Percentiles rank a stretch among this genome's conserved stretches.
These are phyloP conservation scores for Lipomyces anomalus DNA, from an alignment of 805 yeast genomes.

Conservation along the genomic window DNA sequence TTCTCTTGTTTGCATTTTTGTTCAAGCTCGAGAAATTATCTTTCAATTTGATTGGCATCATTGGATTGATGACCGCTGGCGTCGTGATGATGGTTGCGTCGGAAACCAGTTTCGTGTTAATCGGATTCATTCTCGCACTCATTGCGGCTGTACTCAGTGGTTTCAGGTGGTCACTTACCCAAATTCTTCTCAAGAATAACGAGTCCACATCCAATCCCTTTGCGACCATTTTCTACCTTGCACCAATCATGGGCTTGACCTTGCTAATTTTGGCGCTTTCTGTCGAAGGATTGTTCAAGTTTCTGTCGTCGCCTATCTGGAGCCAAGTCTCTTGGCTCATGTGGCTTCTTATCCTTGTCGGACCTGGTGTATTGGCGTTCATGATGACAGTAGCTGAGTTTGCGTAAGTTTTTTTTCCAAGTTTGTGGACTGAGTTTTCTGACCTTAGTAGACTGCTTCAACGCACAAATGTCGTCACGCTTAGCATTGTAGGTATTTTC, in stretches of 20 bases:
- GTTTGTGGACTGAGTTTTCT: neutral
- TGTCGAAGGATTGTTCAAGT: conserved; percentile 61
- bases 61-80: conserved; percentile 71
- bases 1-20: conserved; percentile 76
- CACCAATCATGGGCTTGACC: conserved; percentile 74
- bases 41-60: conserved; percentile 62
- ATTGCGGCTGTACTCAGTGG: conserved; percentile 80
- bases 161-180: conserved; percentile 92
- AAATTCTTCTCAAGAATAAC: conserved; percentile 61
- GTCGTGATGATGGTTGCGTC: conserved; percentile 76
- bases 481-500: conserved; percentile 87
- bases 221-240: conserved; percentile 70
- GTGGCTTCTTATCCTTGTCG: conserved; percentile 54
- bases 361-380: conserved; percentile 86
- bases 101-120: conserved; percentile 23
- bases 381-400: conserved; percentile 62
- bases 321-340: conserved; percentile 46
- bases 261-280: conserved; percentile 57
- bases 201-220: conserved; percentile 61
- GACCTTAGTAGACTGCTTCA: conserved; percentile 68
- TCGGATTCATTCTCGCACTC: conserved; percentile 72
- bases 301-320: conserved; percentile 60
- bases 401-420: too few species aligned
- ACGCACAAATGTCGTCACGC: conserved; percentile 75
- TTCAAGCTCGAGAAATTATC: conserved; percentile 73